Base-by-base conservation (phyloP, 441 rosid genomes). In the Melastoma candidum region DNA sequence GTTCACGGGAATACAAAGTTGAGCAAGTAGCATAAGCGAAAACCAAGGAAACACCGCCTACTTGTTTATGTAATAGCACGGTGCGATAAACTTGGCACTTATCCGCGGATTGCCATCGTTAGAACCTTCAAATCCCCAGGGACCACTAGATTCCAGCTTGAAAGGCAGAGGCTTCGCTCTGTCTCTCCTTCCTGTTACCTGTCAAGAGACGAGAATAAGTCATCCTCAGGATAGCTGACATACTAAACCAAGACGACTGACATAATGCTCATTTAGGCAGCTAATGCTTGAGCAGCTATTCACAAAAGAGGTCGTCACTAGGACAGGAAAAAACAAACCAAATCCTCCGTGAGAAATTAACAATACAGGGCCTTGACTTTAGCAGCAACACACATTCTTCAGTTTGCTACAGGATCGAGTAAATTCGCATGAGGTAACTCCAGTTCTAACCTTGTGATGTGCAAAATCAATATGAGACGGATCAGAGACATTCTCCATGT, bases 121-220 rank as follows among this genome's bases (percentile, higher is more conserved):
- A 22, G 87, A 77, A 60, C 98, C 97, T 51, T 76, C 72, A 66
- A 82, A 88, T 63, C 95, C 98, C 96, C 95, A 85, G 29, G 81
- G 79, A 9, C 98, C 97, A 46, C 73, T 78, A 51, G 83, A 74
- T 57, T 85, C 95, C 76, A 88, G 58, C 74, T 88, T 84, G 63
- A 92, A 92, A 0, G 85, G 80, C 71, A 92, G 70, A 51, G 98
- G 84, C 67, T 88, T 92, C n/a, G 97, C 98, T 76, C 94, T 69
- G 54, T 88, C 98, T 69, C 97, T 82, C 78, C 97, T 87, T 67
- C 98, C 95, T 2, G 96, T 87, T 55, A 87, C 98, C 98, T 87
- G 75, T 47, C 7, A 17, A 17, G 49, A 46, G 60, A 57, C 22
- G 22, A 6, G 41, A 36, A 36, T 4, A 36, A 36, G 6, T 36